Evolutionary conservation across 257 asterid genomes (phyloP).

Genomic region (Asclepias syriaca): DNA sequence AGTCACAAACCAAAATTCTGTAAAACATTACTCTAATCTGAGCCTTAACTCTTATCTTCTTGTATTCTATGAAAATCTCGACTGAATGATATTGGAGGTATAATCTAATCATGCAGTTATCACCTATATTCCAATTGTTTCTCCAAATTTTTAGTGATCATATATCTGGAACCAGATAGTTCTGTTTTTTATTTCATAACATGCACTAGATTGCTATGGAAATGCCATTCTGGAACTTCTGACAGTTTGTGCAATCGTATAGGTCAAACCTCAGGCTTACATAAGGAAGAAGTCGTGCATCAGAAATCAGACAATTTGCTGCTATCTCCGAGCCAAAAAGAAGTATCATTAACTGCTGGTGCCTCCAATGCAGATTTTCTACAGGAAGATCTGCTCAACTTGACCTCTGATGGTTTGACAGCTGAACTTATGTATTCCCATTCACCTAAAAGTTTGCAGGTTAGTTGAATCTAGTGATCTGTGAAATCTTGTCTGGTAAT

Average conservation of each 20-base stretch:
- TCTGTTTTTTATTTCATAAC: not conserved
- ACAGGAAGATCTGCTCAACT: not conserved
- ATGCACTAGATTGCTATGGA: not conserved
- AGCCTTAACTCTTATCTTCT: not conserved
- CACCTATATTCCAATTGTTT: not conserved
- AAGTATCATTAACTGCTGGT: not conserved
- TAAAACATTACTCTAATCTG: not conserved
- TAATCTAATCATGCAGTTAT: not conserved
- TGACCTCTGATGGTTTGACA: not conserved
- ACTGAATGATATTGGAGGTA: not conserved
- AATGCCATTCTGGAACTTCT: not conserved
- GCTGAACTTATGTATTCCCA: not conserved
- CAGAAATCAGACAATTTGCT: constrained; percentile 3
- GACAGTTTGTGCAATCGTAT: constrained; percentile 2
- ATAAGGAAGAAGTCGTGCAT: not conserved
- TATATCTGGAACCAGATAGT: not conserved
- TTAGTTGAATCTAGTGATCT: not conserved
- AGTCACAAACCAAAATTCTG: not conserved
- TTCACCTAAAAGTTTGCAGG: constrained; percentile 1
- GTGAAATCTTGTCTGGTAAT: not conserved
- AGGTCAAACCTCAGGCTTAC: constrained; percentile 5
- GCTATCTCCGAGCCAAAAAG: not conserved
- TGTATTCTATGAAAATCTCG: not conserved
- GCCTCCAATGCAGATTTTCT: constrained; percentile 1
- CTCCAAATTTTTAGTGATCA: not conserved